Evolutionary conservation across 1,284 basidiomycete genomes (phyloP).

Genomic region (Microbotryum saponariae): DNA sequence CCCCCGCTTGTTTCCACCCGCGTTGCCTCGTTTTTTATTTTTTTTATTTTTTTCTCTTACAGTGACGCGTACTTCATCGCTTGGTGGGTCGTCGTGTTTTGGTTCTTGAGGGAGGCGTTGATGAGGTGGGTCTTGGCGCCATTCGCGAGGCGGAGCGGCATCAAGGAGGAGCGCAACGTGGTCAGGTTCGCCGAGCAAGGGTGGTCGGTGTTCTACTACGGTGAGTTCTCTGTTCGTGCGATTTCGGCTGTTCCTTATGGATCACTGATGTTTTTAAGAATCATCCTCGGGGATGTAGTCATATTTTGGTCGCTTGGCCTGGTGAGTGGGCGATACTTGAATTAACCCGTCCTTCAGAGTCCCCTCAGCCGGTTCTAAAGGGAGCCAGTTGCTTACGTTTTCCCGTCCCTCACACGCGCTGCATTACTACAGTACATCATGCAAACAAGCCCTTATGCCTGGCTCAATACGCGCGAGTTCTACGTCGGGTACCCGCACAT

Average conservation of each 20-base stretch:
- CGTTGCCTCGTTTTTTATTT: not conserved
- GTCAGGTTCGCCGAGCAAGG: slow-evolving; percentile 90
- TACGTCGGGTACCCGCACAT: slow-evolving; percentile 79
- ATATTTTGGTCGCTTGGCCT: slow-evolving; percentile 69
- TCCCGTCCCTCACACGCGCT: not conserved
- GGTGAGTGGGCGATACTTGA: slow-evolving; percentile 51
- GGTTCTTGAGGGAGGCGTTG: slow-evolving; percentile 63
- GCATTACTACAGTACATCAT: slow-evolving; percentile 61
- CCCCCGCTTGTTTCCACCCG: not conserved
- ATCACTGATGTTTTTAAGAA: not conserved
- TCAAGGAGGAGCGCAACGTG: slow-evolving; percentile 46
- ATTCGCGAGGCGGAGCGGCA: slow-evolving; percentile 59
- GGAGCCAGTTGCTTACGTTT: not conserved
- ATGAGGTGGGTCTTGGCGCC: slow-evolving; percentile 68
- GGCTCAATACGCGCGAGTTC: slow-evolving; percentile 59
- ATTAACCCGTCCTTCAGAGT: slow-evolving; percentile 10
- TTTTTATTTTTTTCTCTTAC: not conserved
- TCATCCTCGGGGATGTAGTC: slow-evolving; percentile 33
- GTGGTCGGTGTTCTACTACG: slow-evolving; percentile 76
- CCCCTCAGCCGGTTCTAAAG: not conserved
- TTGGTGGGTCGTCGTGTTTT: slow-evolving; percentile 68
- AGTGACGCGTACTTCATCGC: slow-evolving; percentile 56
- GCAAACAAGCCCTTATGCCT: slow-evolving; percentile 58
- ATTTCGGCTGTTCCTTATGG: not conserved
- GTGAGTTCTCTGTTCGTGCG: not conserved